These are phyloP conservation scores for Didymella sp. DNA, from an alignment of 2,329 filamentous ascomycete genomes.

Conservation along the genomic window DNA sequence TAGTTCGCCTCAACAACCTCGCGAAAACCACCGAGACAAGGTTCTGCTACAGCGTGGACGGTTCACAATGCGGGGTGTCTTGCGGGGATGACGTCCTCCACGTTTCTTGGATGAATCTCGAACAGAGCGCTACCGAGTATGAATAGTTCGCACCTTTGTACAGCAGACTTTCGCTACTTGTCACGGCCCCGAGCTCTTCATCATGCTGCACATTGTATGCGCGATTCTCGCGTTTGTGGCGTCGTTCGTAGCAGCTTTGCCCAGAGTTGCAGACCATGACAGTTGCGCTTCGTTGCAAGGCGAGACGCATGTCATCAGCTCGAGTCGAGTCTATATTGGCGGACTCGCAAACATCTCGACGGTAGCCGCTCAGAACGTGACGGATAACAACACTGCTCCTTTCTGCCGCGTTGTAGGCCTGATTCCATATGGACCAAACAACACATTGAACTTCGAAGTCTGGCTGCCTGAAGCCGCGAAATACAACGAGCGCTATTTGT, in stretches of 20 bases:
- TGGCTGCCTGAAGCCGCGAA: not conserved
- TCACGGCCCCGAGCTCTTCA: not conserved
- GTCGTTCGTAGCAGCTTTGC: not conserved
- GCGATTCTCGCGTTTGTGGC: not conserved
- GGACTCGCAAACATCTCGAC: not conserved
- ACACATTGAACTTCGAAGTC: not conserved
- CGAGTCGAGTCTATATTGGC: not conserved
- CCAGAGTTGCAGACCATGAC: not conserved
- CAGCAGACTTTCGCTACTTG: not conserved
- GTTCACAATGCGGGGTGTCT: not conserved
- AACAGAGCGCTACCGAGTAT: not conserved
- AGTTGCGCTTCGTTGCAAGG: not conserved
- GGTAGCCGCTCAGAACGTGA: not conserved
- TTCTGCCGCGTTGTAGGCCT: constrained; percentile 1
- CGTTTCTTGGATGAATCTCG: too few species aligned
- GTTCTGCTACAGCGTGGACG: not conserved
- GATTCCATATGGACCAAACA: constrained; percentile 1
- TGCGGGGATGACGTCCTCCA: not conserved
- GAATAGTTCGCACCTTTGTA: not conserved
- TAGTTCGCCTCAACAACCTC: not conserved
- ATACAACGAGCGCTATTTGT: not conserved
- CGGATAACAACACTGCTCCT: not conserved
- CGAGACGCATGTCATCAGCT: not conserved
- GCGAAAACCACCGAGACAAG: not conserved
- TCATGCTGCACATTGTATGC: not conserved